Conservation (phyloP, 768 basidiomycete species). For the Suillus variegatus region DNA sequence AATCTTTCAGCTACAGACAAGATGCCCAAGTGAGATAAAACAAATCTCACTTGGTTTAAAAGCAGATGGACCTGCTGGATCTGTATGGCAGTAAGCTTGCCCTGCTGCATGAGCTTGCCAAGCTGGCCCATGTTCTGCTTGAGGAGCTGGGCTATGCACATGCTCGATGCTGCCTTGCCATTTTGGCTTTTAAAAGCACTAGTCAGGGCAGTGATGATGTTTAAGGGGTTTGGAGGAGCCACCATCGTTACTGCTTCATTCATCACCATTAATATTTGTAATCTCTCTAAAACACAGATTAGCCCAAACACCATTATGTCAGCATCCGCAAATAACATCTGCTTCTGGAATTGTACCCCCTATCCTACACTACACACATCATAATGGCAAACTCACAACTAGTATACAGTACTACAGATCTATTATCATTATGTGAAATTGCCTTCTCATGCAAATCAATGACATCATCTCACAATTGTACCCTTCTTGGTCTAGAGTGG, state of each 20-base stretch:
- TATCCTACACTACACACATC: too few species aligned
- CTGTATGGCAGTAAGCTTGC: slow-evolving; percentile 71
- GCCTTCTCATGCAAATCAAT: too few species aligned
- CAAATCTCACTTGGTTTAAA: slow-evolving; percentile 9
- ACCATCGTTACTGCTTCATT: slow-evolving; percentile 26
- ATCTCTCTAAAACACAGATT: not conserved
- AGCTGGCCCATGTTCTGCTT: slow-evolving; percentile 67
- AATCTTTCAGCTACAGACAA: not conserved
- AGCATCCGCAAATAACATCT: too few species aligned
- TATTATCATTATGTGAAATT: too few species aligned
- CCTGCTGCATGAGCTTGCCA: slow-evolving; percentile 68
- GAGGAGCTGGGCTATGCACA: slow-evolving; percentile 65
- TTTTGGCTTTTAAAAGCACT: slow-evolving; percentile 64
- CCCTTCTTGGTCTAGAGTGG: too few species aligned
- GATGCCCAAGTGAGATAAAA: not conserved
- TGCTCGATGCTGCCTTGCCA: slow-evolving; percentile 60
- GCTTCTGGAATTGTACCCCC: too few species aligned
- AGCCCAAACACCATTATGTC: too few species aligned
- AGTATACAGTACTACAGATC: too few species aligned
- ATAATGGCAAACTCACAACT: too few species aligned
- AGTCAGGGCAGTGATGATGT: slow-evolving; percentile 63
- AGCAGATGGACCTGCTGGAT: slow-evolving; percentile 60
- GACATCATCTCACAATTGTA: too few species aligned
- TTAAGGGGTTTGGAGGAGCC: slow-evolving; percentile 34
- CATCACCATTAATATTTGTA: slow-evolving; percentile 23